Evolutionary conservation across 2,329 filamentous ascomycete species (phyloP), one percentile per base, ranked within the genome.

Genomic region (Aspergillus felis): DNA sequence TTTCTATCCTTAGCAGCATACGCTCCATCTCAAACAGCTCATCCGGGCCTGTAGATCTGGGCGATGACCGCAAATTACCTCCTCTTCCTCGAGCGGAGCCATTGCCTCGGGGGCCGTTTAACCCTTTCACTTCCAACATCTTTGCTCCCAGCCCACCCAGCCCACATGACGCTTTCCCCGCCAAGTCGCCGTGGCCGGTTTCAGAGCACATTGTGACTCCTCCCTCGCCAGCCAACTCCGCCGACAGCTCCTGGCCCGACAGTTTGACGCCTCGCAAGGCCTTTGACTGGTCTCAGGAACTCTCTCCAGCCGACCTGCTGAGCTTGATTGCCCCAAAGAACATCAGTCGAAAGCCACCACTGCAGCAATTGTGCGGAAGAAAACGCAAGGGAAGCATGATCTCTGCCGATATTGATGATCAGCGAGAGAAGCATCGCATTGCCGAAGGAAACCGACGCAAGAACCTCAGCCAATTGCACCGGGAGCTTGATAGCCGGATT

Each of bases 381-480:
- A 75, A 75, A 66, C 73, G 73, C 55, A 75, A 75, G 62, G 66
- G 67, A 25, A 73, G 70, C 55, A 52, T 66, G 51, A 60, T 66
- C 50, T 68, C 70, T 7, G 60, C 57, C 7, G 72, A 74, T 35
- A 61, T 61, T 17, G 73, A 74, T 57, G 73, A 74, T 49, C 72
- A 75, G 63, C 67, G 72, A 7, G 73, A 75, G 59, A 75, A 74
- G 64, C 73, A 75, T 60, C 71, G 73, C 25, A 73, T 75, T 29
- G 73, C 73, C 6, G 73, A 75, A 62, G 73, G 72, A 32, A 75
- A 75, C 57, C 67, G 73, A 22, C 71, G 73, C 24, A 74, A 74
- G 63, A 75, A 75, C 56, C 70, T 75, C 3, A 75, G 73, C 61
- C 68, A 73, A 59, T 61, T 74, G 25, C 71, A 74, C 54, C 71